Evolutionary conservation across 148 eudicot species (phyloP), one percentile per base, ranked within the genome.

Genomic region (Diospyros kaki): DNA sequence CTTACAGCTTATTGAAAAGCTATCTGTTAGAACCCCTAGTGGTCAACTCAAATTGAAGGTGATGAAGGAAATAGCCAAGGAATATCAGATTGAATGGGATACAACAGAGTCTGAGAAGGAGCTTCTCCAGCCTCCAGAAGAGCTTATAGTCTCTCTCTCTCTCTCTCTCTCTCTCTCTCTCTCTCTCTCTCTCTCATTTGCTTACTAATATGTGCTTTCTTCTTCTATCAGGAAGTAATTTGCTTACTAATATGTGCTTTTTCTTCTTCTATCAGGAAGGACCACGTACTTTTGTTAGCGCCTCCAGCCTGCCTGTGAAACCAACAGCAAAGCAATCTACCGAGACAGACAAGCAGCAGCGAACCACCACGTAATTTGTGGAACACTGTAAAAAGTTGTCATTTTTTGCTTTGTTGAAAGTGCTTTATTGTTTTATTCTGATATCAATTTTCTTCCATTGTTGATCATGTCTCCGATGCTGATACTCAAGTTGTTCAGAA

Each of bases 31-130:
- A 82, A 81, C 88, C 67, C 90, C 90, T 54, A 71, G 81, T 79
- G 90, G 90, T 65, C 84, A 83, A 82, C 71, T 81, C 4, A 87
- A 87, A 73, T 50, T 87, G 75, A 84, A 85, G 75, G 87, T 95
- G 58, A 80, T 95, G 91, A 95, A 95, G 84, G 98, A 95, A 79
- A 95, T 95, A 83, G 97, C 98, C 1, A 95, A 95, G 81, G 98
- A 95, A 70, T 88, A 89, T 71, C 97, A 92, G 78, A 85, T 92
- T 62, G 85, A 92, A 15, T 95, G 98, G 98, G 94, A 95, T 78
- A 89, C 87, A 1, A 61, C 89, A 9, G 97, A 95, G 79, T 86
- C 97, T 4, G 98, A 95, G 74, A 69, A 46, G 45, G 98, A 95
- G 82, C 92, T 95, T 75, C 94, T 95, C 58, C 92, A 95, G 80